A percentile compares a stretch with the other conserved stretches of the same genome.
Evolutionary conservation across 1,284 basidiomycete genomes (phyloP).

Genomic region (Tausonia pullulans): DNA sequence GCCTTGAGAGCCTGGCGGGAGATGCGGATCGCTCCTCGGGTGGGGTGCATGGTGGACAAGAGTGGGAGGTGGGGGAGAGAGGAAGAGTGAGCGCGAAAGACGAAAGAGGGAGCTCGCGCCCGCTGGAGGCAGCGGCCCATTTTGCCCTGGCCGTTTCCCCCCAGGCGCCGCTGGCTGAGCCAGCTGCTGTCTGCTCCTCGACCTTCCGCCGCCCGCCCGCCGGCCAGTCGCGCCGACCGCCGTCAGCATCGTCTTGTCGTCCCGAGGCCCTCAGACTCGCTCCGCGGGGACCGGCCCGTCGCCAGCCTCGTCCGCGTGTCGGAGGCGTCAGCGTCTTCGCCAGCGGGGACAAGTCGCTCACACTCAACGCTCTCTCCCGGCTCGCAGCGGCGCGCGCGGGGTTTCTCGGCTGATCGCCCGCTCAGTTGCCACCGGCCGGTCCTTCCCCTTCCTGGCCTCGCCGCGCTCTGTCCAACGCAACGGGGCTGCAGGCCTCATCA

Average conservation of each 20-base stretch:
- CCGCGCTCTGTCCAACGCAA: no score
- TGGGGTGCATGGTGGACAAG: constrained; percentile 7
- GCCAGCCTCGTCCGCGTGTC: not conserved
- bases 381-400: no score
- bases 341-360: no score
- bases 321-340: no score
- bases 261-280: not conserved
- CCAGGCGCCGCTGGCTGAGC: not conserved
- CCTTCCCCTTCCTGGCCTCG: no score
- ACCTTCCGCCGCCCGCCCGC: not conserved
- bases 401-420: no score
- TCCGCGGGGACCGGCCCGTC: not conserved
- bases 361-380: no score
- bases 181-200: not conserved
- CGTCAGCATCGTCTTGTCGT: not conserved
- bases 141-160: not conserved
- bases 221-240: not conserved
- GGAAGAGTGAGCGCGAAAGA: not conserved
- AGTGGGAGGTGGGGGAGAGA: not conserved
- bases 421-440: no score
- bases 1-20: constrained; percentile 11
- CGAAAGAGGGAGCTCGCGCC: not conserved
- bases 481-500: no score
- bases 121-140: not conserved
- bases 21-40: not conserved